phyloP scores from a whole-genome alignment of 78 protist genomes.

The Dictyostelium capitatum region DNA sequence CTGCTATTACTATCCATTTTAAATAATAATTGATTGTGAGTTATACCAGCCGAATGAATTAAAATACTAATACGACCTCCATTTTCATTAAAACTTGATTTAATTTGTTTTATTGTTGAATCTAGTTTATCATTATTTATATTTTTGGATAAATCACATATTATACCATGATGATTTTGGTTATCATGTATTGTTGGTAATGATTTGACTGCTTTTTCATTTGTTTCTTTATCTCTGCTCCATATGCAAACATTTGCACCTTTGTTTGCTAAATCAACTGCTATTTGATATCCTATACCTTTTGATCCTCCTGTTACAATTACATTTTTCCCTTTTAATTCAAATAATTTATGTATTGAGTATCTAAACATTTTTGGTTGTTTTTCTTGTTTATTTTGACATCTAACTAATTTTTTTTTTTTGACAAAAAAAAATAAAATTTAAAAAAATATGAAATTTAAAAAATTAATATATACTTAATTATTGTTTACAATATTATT shows the following conservation, averaged over 20 bases:
- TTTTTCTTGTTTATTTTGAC: too few relatives aligned
- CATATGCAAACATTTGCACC: conserved; percentile 49
- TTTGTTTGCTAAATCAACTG: conserved; percentile 17
- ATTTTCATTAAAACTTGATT: not conserved
- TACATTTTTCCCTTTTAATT: conserved; percentile 3
- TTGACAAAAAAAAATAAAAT: too few relatives aligned
- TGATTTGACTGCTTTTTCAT: conserved; percentile 22
- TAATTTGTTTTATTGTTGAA: conserved; percentile 8
- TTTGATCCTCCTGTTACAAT: conserved; percentile 65
- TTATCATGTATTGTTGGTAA: conserved; percentile 1
- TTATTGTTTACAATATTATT: too few relatives aligned
- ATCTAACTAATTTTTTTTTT: too few relatives aligned
- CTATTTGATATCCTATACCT: conserved; percentile 68
- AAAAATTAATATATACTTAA: too few relatives aligned
- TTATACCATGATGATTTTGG: conserved; percentile 36
- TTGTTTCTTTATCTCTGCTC: conserved; percentile 5
- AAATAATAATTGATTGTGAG: conserved; percentile 38
- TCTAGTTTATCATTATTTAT: not conserved
- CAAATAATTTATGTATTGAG: not conserved
- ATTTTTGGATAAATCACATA: conserved; percentile 24
- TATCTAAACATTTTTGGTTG: conserved; percentile 5
- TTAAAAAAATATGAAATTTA: too few relatives aligned
- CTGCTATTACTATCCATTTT: not conserved
- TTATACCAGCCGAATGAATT: conserved; percentile 62
- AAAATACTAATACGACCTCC: not conserved